A percentile compares a stretch with the other conserved stretches of the same genome.
Evolutionary conservation across 2,329 filamentous ascomycete species (phyloP).

Genomic region (Podosphaera fusca): DNA sequence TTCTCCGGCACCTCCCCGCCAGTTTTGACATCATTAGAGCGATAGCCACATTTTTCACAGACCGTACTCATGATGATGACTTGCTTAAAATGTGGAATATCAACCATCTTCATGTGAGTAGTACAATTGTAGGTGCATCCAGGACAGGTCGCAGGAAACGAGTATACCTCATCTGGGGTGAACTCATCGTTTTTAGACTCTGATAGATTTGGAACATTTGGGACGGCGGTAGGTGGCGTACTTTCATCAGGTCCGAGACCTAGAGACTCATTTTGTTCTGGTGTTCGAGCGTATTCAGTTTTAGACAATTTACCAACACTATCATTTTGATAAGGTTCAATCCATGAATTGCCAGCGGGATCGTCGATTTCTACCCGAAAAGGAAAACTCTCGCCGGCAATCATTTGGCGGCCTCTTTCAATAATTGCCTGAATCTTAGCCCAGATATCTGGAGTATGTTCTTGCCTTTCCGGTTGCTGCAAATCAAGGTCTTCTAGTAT

Average conservation of each 20-base stretch:
- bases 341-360: conserved; percentile 87
- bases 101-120: conserved; percentile 97
- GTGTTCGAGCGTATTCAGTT: conserved; percentile 58
- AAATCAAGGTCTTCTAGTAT: conserved; percentile 61
- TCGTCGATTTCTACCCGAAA: conserved; percentile 81
- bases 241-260: conserved; percentile 46
- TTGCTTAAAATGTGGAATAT: conserved; percentile 94
- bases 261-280: conserved; percentile 68
- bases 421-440: conserved; percentile 60
- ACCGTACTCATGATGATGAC: conserved; percentile 89
- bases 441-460: conserved; percentile 53
- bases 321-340: conserved; percentile 64
- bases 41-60: conserved; percentile 80
- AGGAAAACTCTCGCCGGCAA: conserved; percentile 55
- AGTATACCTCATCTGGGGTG: conserved; percentile 77
- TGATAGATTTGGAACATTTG: conserved; percentile 20
- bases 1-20: conserved; percentile 75
- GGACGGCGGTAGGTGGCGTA: conserved; percentile 25
- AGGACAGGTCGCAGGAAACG: conserved; percentile 76
- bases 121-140: conserved; percentile 69
- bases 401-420: conserved; percentile 49
- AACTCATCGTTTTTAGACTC: conserved; percentile 41
- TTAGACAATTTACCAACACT: conserved; percentile 74
- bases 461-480: conserved; percentile 64
- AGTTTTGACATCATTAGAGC: conserved; percentile 93